Evolutionary conservation across 768 basidiomycete species (phyloP), one percentile per base, ranked within the genome.

Genomic region (Xerocomellus chrysenteron): DNA sequence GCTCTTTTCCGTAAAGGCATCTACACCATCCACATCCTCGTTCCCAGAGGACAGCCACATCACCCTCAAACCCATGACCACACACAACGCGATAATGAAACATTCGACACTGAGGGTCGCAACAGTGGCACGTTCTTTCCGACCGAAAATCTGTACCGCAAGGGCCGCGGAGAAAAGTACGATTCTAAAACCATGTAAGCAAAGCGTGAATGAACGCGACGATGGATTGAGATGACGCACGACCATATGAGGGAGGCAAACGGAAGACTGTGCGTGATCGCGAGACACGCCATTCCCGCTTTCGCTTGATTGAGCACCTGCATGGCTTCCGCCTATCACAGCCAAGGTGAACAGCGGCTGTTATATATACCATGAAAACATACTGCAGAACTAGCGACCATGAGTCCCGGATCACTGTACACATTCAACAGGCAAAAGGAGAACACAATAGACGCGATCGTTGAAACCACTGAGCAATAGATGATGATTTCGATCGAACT

Each of bases 221-320:
- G 12, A 4, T 8, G 24, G 13, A 21, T 14, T 3, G 3, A 49
- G 12, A 39, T 14, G 32, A 60, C 57, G 8, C 44, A 64, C 62
- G 62, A 60, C 58, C 62, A 64, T 36, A 55, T 30, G 21, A 60
- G 54, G 5, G 41, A 50, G 12, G 62, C 58, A 4, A 50, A 41
- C 0, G 62, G 62, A 7, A 64, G 58, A 42, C 62, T 51, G 21
- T 64, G 62, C 6, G 50, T 59, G 28, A 64, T 60, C 3, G 62
- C 54, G 35, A 63, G 46, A 7, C 50, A 39, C 0, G 47, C 32
- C 44, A 63, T 52, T 5, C 57, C 62, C 12, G 35, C 30, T 24
- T 35, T 40, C 7, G 26, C 28, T n/a, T 53, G 46, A 24, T 37
- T 44, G n/a, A 63, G 36, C 1, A 26, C 36, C 37, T n/a, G 17